A percentile compares a stretch with the other conserved stretches of the same genome.
phyloP scores from a whole-genome alignment of 208 protist genomes.

The Leishmania turanica region DNA sequence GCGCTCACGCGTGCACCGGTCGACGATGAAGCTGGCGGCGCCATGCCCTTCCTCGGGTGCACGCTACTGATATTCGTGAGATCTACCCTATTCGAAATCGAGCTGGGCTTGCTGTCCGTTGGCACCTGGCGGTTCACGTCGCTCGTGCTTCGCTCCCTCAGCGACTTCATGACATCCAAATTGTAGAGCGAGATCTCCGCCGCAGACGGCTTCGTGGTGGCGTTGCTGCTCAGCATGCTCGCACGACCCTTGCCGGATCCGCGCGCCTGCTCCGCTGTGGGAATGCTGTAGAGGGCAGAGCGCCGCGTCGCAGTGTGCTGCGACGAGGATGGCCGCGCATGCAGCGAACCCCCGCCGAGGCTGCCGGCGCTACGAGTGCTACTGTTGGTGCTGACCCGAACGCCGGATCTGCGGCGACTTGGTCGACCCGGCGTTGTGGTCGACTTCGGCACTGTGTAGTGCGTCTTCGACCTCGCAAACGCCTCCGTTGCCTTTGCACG shows the following conservation, averaged over 20 bases:
- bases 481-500: conserved; percentile 1
- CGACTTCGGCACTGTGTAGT: conserved; percentile 3
- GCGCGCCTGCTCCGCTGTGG: conserved; percentile 2
- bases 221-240: background rate
- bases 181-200: conserved; percentile 42
- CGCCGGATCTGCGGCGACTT: conserved; percentile 2
- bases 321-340: conserved; percentile 13
- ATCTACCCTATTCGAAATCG: background rate
- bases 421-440: background rate
- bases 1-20: background rate
- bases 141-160: conserved; percentile 54
- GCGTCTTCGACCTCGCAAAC: conserved; percentile 30
- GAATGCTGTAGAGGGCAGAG: conserved; percentile 8
- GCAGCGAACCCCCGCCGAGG: conserved; percentile 7
- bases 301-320: conserved; percentile 8
- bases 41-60: background rate
- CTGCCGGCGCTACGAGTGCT: conserved; percentile 8
- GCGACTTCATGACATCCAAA: conserved; percentile 35
- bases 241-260: conserved; percentile 7
- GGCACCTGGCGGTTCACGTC: conserved; percentile 28
- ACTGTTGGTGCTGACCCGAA: conserved; percentile 14
- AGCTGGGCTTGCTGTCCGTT: background rate
- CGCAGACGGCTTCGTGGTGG: conserved; percentile 1
- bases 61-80: background rate
- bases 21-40: background rate